Evolutionary conservation across 2,329 filamentous ascomycete species (phyloP), one percentile per base, ranked within the genome.

Genomic region (Phialophora tarda): DNA sequence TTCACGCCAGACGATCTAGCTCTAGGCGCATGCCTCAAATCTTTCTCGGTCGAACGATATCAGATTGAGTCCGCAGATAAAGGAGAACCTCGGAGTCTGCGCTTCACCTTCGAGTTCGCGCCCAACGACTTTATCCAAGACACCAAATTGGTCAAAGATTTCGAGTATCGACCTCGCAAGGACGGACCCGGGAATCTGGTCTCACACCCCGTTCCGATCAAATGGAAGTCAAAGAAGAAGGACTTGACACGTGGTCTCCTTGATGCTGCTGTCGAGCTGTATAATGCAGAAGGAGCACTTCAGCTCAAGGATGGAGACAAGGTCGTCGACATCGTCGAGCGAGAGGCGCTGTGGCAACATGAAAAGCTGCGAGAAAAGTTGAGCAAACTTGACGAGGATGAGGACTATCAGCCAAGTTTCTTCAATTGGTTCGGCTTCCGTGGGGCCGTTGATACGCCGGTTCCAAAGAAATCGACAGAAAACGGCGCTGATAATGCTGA

Each of bases 381-480:
- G 44, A 82, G 81, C 73, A 76, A 77, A 67, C 74, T 79, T 34
- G 78, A 61, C 23, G 59, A 61, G 30, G 73, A 72, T n/a, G 71
- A 71, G 21, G 71, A 72, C 54, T 68, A 71, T 14, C 76, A 77
- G 58, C 69, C 88, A 59, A 93, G 89, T 80, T 97, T 97, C 84
- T 97, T 97, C 77, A 87, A 88, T 65, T 95, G 90, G 86, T 97
- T 97, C 77, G 91, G 90, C 62, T 97, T 89, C 82, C 87, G 84
- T 69, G 91, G 88, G 70, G 82, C 86, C 70, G 86, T 86, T 74
- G 81, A 97, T 73, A 86, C 85, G 55, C 89, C 96, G 83, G 89
- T 86, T 6, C 79, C 77, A 26, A 85, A 87, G 78, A 83, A 87
- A 73, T 86, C 90, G 72, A 78, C 83, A 58, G 85, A 88, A 80